Conservation (phyloP, 495 filamentous ascomycete genomes). For the Podospora australis region DNA sequence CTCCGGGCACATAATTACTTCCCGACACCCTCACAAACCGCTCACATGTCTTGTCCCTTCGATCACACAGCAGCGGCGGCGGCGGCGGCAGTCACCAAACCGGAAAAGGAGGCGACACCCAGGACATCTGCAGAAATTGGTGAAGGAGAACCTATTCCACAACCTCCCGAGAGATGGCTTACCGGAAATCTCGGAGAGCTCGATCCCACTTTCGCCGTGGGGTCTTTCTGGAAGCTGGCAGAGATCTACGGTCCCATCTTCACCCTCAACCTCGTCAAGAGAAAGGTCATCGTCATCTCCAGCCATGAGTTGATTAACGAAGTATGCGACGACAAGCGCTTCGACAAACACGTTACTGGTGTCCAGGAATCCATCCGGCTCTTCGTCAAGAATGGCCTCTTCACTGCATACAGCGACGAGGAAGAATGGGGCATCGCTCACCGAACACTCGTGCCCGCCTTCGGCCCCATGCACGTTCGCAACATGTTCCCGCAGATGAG, state of each 20-base stretch:
- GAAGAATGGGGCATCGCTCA: slow-evolving; percentile 68
- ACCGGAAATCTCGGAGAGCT: slow-evolving; percentile 53
- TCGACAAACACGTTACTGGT: slow-evolving; percentile 47
- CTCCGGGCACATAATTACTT: no score
- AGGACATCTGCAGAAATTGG: slow-evolving; percentile 40
- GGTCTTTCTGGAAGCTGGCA: slow-evolving; percentile 49
- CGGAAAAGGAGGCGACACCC: slow-evolving; percentile 22
- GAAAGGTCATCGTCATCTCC: slow-evolving; percentile 16
- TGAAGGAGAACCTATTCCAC: slow-evolving; percentile 48
- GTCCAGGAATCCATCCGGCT: slow-evolving; percentile 46
- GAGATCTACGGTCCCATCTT: slow-evolving; percentile 58
- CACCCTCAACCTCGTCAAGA: slow-evolving; percentile 39
- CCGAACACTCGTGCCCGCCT: slow-evolving; percentile 58
- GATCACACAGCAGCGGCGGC: not conserved
- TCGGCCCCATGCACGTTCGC: slow-evolving; percentile 64
- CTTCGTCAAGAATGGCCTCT: slow-evolving; percentile 59
- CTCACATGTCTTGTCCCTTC: slow-evolving; percentile 3
- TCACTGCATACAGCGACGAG: slow-evolving; percentile 57
- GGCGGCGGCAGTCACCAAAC: no score
- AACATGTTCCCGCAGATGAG: slow-evolving; percentile 73
- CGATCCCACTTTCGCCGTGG: slow-evolving; percentile 46
- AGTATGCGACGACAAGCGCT: slow-evolving; percentile 61
- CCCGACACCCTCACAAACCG: no score
- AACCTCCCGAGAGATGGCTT: slow-evolving; percentile 51
- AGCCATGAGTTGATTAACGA: slow-evolving; percentile 55